Evolutionary conservation across 345 rosid genomes (phyloP), one percentile per base, ranked within the genome.

Genomic region (Aquilaria malaccensis): DNA sequence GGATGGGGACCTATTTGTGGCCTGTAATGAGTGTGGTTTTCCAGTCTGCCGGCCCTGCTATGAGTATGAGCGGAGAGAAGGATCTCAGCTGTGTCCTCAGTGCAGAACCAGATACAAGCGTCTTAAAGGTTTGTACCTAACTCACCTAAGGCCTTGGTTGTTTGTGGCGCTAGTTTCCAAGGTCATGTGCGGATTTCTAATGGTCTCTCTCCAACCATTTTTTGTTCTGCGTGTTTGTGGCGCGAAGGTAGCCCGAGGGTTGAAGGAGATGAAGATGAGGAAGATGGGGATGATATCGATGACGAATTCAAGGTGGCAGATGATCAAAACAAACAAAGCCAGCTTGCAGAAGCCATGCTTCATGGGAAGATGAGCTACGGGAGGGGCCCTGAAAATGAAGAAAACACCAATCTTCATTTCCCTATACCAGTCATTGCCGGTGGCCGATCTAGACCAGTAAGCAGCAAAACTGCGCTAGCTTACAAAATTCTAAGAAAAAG

Each of bases 21-120:
- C 97, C 12, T 94, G 99, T 83, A 86, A 94, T 15, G 99, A 94
- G 81, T 94, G 99, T 57, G 99, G 95, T 33, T 90, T 94, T 52
- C 99, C 99, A 0, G 95, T 72, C 60, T 94, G 97, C 52, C 81
- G 97, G 66, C 97, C 99, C 58, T 94, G 99, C 73, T 90, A 88
- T 48, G 99, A 88, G 83, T 94, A 94, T 66, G 99, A 94, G 81
- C 77, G 97, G 32, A 73, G 99, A 59, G 99, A 94, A 80, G 99
- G 99, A 9, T 81, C 84, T 11, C 97, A 94, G 56, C 65, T 71
- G 37, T 94, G 99, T 66, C 99, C 99, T 53, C 97, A 90, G 66
- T 94, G 97, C 80, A 94, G 77, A 74, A 94, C 97, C 50, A 77
- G 96, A 62, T 94, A 94, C 84, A 88, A 88, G 81, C 99, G 96